These are phyloP conservation scores for Neocucurbitaria cava DNA, from an alignment of 2,329 filamentous ascomycete genomes.

Conservation along the genomic window DNA sequence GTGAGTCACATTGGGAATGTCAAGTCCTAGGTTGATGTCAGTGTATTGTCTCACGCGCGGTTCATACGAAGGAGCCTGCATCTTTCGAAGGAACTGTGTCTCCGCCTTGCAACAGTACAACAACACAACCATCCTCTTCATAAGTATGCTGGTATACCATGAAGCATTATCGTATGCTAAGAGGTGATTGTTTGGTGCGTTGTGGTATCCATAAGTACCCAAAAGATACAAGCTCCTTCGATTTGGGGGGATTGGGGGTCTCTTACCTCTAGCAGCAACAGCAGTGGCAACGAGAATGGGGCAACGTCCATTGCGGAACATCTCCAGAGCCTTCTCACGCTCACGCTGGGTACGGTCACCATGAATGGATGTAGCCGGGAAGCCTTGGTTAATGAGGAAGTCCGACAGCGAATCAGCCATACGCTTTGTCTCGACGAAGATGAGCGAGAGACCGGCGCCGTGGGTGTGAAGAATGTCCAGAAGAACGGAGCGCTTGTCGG, in stretches of 20 bases:
- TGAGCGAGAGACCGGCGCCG: slow-evolving; percentile 85
- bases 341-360: slow-evolving; percentile 98
- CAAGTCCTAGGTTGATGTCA: no score
- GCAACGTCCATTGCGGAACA: slow-evolving; percentile 95
- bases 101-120: no score
- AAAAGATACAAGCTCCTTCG: no score
- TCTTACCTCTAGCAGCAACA: slow-evolving; percentile 75
- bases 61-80: no score
- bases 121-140: no score
- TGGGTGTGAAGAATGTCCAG: slow-evolving; percentile 97
- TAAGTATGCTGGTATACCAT: no score
- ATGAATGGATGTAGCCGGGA: slow-evolving; percentile 98
- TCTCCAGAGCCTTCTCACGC: slow-evolving; percentile 96
- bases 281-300: slow-evolving; percentile 97
- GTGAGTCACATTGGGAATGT: slow-evolving; percentile 96
- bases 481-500: slow-evolving; percentile 96
- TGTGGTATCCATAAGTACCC: no score
- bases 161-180: no score
- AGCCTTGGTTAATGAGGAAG: slow-evolving; percentile 97
- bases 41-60: no score
- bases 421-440: slow-evolving; percentile 99
- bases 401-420: slow-evolving; percentile 98
- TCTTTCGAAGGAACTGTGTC: no score
- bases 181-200: no score
- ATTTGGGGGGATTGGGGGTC: no score